Base-by-base conservation (phyloP, 768 basidiomycete species). In the Podaxis carcinomalis region DNA sequence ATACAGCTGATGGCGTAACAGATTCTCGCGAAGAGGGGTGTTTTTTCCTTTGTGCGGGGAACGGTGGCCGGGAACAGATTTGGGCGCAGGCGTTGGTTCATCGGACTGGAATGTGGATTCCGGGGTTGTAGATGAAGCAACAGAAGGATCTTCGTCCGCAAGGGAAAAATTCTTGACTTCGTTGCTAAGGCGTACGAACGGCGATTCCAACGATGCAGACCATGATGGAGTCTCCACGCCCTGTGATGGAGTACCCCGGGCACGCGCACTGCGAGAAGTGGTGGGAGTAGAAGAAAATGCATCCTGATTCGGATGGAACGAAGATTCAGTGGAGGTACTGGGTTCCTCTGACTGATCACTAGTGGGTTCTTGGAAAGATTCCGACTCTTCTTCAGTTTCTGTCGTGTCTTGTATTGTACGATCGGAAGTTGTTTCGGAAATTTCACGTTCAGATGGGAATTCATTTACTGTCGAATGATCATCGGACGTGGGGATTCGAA, bases 211-310 rank as follows among this genome's bases (percentile, higher is more conserved):
- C 3, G 89, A 87, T 5, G 80, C 77, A n/a, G 81, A 80, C 90
- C 90, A 93, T 13, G 88, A 87, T 1, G 85, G 79, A 10, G 80
- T 80, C 32, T 82, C 79, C 13, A 78, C 78, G 3, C 69, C 65
- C 63, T 77, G 64, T 4, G 70, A 64, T 21, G 80, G 80, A 50
- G 67, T 78, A 62, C 80, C 70, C 42, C 77, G 66, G 4, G 70
- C 67, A 56, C 73, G 73, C 62, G 76, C 66, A 63, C 73, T 63
- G 28, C 78, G 74, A 25, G 70, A 69, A 4, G 79, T 83, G 7
- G 89, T 87, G 16, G 92, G 93, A 1, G 92, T 93, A 2, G 92
- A 93, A 1, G 90, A 89, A 57, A 88, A 78, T 0, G 89, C 89
- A 6, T 80, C 89, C 54, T 87, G 83, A 3, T 80, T 79, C 13